A percentile compares a stretch with the other conserved stretches of the same genome.
These are phyloP conservation scores for Thyridium curvatum DNA, from an alignment of 2,329 filamentous ascomycete species.

Conservation along the genomic window DNA sequence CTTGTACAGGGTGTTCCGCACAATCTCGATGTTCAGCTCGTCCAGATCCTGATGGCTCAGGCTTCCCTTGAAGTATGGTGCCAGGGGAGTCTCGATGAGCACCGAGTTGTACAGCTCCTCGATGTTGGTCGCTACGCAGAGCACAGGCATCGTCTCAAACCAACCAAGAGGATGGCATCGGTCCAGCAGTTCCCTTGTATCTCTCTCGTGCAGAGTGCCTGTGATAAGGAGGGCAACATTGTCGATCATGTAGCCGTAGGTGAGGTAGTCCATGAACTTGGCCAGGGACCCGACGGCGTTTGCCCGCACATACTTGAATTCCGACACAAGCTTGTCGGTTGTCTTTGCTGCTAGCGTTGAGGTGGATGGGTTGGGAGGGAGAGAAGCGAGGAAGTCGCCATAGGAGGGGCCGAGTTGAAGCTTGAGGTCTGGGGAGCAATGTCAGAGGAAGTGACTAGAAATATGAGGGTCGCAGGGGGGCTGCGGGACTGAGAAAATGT, in stretches of 20 bases:
- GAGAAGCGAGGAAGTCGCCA: constrained; percentile 88
- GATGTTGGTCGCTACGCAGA: constrained; percentile 96
- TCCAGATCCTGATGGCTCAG: constrained; percentile 95
- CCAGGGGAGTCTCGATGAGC: constrained; percentile 90
- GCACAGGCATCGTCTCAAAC: constrained; percentile 98
- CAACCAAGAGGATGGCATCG: constrained; percentile 94
- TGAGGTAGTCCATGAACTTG: constrained; percentile 96
- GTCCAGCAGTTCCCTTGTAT: constrained; percentile 91
- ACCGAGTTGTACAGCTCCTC: constrained; percentile 99
- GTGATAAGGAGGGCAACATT: constrained; percentile 98
- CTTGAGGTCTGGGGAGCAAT: constrained; percentile 94
- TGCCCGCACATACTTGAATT: constrained; percentile 93
- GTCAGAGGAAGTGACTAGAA: too few relatives aligned
- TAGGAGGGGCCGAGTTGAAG: constrained; percentile 95
- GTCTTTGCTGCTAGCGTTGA: constrained; percentile 91
- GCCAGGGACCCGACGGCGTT: constrained; percentile 88
- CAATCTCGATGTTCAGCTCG: constrained; percentile 98
- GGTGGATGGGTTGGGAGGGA: constrained; percentile 94
- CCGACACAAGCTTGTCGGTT: constrained; percentile 94
- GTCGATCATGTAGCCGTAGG: constrained; percentile 99
- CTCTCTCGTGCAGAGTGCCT: constrained; percentile 92
- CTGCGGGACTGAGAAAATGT: constrained; percentile 19
- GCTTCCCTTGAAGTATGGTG: constrained; percentile 95
- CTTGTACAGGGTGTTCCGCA: constrained; percentile 97
- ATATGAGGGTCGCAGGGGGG: too few relatives aligned